Conservation (phyloP, 1,139 yeast genomes). For the Petasospora fabianii region DNA sequence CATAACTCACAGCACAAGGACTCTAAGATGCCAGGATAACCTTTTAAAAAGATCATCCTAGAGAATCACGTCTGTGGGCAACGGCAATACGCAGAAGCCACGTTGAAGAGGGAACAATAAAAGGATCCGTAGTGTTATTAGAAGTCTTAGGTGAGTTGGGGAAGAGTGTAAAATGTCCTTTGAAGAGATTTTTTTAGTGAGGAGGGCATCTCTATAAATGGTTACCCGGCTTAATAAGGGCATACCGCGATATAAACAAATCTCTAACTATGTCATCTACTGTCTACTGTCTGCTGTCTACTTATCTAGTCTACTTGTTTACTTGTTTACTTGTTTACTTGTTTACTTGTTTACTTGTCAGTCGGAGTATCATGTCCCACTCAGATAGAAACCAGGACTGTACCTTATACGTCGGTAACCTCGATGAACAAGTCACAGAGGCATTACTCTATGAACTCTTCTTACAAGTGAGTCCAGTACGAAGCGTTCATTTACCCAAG, state of each 20-base stretch:
- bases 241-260: too few relatives aligned
- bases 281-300: too few relatives aligned
- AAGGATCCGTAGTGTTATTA: neutral
- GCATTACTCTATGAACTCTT: conserved; percentile 72
- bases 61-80: neutral
- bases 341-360: too few relatives aligned
- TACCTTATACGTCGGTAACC: conserved; percentile 78
- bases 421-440: conserved; percentile 72
- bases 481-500: conserved; percentile 68
- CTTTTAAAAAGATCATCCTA: neutral
- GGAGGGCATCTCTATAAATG: too few relatives aligned
- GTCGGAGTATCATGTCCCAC: conserved; percentile 4
- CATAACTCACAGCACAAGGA: conserved; percentile 2
- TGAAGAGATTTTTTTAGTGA: too few relatives aligned
- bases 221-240: conserved; percentile 5
- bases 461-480: conserved; percentile 81
- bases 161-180: too few relatives aligned
- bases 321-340: too few relatives aligned
- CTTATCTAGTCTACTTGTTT: too few relatives aligned
- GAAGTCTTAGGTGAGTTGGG: neutral
- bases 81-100: conserved; percentile 6
- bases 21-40: neutral
- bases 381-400: conserved; percentile 57
- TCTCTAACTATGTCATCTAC: too few relatives aligned
- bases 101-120: neutral